phyloP scores from a whole-genome alignment of 2,329 filamentous ascomycete genomes.

The Rhynchosporium graminicola region DNA sequence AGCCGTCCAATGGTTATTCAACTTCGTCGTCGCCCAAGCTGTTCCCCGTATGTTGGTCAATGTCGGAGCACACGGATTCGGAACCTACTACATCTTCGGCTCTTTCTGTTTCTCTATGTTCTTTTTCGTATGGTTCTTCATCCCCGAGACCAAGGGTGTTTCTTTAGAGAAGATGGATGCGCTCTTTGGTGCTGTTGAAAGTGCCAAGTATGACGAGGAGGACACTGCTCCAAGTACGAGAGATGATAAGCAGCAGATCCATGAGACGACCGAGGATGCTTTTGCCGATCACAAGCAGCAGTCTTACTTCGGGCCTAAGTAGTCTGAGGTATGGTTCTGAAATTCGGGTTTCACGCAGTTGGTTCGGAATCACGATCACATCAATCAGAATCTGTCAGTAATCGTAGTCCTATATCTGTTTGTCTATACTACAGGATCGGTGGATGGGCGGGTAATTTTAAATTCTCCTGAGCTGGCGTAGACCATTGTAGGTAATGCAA shows the following conservation, averaged over 20 bases:
- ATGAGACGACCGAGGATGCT: constrained; percentile 38
- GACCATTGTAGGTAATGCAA: no score
- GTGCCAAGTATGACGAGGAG: constrained; percentile 9
- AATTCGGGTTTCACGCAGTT: not conserved
- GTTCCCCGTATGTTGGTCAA: constrained; percentile 68
- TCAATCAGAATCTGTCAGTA: not conserved
- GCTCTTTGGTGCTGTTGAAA: constrained; percentile 20
- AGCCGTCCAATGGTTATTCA: constrained; percentile 73
- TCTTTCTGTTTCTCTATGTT: constrained; percentile 64
- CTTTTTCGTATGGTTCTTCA: constrained; percentile 41
- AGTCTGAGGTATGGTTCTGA: not conserved
- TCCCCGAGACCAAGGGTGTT: constrained; percentile 70
- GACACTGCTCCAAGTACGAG: not conserved
- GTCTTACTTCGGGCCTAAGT: constrained; percentile 6
- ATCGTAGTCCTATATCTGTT: not conserved
- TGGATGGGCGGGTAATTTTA: no score
- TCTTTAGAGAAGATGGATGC: constrained; percentile 53
- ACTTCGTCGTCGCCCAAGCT: constrained; percentile 69
- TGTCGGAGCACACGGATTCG: constrained; percentile 48
- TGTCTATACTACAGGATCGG: no score
- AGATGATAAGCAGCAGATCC: not conserved
- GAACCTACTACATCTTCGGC: constrained; percentile 70
- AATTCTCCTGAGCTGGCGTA: no score
- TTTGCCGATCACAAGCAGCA: constrained; percentile 25
- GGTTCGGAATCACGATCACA: not conserved